Evolutionary conservation across 768 basidiomycete genomes (phyloP).

Genomic region (Termitomyces sp.): DNA sequence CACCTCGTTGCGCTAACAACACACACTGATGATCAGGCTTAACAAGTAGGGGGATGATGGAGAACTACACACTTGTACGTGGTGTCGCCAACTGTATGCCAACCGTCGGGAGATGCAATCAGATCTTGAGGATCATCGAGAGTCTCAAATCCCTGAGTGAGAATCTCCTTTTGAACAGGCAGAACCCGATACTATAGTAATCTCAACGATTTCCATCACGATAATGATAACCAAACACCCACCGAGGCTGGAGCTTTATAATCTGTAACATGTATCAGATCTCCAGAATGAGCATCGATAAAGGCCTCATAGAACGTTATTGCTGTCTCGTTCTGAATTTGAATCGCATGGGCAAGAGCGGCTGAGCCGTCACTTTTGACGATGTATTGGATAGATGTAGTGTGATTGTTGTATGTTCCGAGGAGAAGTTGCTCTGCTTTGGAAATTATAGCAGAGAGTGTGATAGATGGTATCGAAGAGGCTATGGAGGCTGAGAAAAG

Average conservation of each 20-base stretch:
- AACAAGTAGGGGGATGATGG: not conserved
- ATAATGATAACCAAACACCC: slow-evolving; percentile 5
- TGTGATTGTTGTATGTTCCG: slow-evolving; percentile 35
- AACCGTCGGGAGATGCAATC: slow-evolving; percentile 42
- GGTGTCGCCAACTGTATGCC: slow-evolving; percentile 22
- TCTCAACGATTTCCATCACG: not conserved
- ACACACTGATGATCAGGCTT: not conserved
- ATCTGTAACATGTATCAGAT: slow-evolving; percentile 44
- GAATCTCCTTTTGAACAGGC: slow-evolving; percentile 40
- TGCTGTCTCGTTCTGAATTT: slow-evolving; percentile 26
- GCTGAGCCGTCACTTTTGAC: slow-evolving; percentile 31
- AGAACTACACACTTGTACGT: slow-evolving; percentile 2
- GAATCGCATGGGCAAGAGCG: slow-evolving; percentile 33
- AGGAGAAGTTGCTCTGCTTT: slow-evolving; percentile 30
- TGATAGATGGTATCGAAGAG: slow-evolving; percentile 29
- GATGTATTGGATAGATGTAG: slow-evolving; percentile 35
- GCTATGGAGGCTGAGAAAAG: slow-evolving; percentile 20
- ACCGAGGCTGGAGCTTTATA: slow-evolving; percentile 43
- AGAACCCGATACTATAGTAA: slow-evolving; percentile 34
- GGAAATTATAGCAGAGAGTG: slow-evolving; percentile 28
- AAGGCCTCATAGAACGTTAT: slow-evolving; percentile 53
- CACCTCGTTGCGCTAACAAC: slow-evolving; percentile 4
- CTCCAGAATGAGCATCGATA: slow-evolving; percentile 51
- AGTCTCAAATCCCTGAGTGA: slow-evolving; percentile 39
- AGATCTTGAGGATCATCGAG: slow-evolving; percentile 42